Evolutionary conservation across 2,329 filamentous ascomycete genomes (phyloP), one percentile per base, ranked within the genome.

Genomic region (Aureobasidium uvarum): DNA sequence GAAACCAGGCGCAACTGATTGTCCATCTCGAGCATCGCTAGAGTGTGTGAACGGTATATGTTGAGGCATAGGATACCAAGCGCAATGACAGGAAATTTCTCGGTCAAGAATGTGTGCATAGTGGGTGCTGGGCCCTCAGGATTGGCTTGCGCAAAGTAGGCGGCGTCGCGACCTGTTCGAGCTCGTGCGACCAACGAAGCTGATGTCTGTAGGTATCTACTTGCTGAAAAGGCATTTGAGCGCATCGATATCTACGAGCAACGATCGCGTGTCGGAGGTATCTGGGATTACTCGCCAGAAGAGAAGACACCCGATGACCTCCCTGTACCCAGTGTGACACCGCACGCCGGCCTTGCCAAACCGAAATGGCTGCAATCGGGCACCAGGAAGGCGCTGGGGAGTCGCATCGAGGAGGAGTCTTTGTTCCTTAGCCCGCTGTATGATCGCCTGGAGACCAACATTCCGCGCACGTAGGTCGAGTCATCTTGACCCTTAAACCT

Each of bases 391-490:
- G 58, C 64, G 0, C 43, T 67, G 4, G 48, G 66, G 14, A 56
- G 67, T 13, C 55, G 68, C n/a, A 62, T 46, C 11, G 56, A 68
- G 6, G 73, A 74, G 36, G 67, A 83, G 0, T 84, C 89, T 6
- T 76, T 86, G 2, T 96, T 94, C 72, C 81, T 91, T n/a, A 91
- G 90, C 20, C 90, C 93, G 3, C 85, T 96, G 77, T 97, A 97
- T 75, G 86, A 92, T 55, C 79, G 83, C 28, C 80, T 97, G 18
- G 89, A 96, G 72, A 92, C 93, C 25, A 98, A 98, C 75, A 92
- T 97, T 55, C 90, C 92, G 0, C 86, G 89, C 66, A 59, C 51
- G 60, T 63, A 52, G 11, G 60, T 51, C 73, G 74, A 38, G 65
- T 83, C 28, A 31, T 31, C 25, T 25, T 4, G 25, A 4, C 4